A percentile compares a stretch with the other conserved stretches of the same genome.
Conservation (phyloP, 2,329 filamentous ascomycete species). For the Mycosphaerella sp. region DNA sequence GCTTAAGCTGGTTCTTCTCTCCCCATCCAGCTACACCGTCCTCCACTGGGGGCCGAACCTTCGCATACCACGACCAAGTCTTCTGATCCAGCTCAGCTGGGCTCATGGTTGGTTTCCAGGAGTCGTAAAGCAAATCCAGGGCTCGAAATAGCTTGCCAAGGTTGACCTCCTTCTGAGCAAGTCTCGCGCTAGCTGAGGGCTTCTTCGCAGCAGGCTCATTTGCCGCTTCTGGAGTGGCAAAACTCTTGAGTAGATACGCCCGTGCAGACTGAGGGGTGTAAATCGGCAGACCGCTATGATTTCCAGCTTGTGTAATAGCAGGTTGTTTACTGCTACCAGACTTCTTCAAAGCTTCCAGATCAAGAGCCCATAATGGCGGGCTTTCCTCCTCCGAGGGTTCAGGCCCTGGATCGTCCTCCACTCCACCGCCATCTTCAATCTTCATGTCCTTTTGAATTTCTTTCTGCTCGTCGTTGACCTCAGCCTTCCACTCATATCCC, state of each 20-base stretch:
- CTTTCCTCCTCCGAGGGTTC: slow-evolving; percentile 30
- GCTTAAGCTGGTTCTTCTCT: slow-evolving; percentile 63
- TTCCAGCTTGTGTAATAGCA: slow-evolving; percentile 23
- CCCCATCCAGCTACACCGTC: slow-evolving; percentile 74
- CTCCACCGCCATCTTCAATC: slow-evolving; percentile 13
- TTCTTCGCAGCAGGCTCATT: slow-evolving; percentile 41
- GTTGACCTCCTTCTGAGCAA: slow-evolving; percentile 62
- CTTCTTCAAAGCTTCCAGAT: slow-evolving; percentile 51
- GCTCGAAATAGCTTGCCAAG: slow-evolving; percentile 64
- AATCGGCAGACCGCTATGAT: slow-evolving; percentile 56
- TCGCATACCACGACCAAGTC: slow-evolving; percentile 77
- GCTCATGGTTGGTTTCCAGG: slow-evolving; percentile 62
- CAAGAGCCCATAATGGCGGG: slow-evolving; percentile 53
- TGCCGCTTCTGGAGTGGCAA: slow-evolving; percentile 45
- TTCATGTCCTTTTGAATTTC: slow-evolving; percentile 29
- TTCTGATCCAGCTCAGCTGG: slow-evolving; percentile 64
- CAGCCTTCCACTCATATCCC: slow-evolving; percentile 58
- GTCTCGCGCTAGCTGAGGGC: slow-evolving; percentile 47
- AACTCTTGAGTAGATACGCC: slow-evolving; percentile 53
- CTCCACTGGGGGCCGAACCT: slow-evolving; percentile 69
- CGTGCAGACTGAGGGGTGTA: slow-evolving; percentile 66
- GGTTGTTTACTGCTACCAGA: slow-evolving; percentile 28
- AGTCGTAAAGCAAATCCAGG: slow-evolving; percentile 64
- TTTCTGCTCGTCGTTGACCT: not conserved
- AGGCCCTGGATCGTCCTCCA: slow-evolving; percentile 11